Evolutionary conservation across 2,329 filamentous ascomycete species (phyloP), one percentile per base, ranked within the genome.

Genomic region (Sporothrix euskadiensis): DNA sequence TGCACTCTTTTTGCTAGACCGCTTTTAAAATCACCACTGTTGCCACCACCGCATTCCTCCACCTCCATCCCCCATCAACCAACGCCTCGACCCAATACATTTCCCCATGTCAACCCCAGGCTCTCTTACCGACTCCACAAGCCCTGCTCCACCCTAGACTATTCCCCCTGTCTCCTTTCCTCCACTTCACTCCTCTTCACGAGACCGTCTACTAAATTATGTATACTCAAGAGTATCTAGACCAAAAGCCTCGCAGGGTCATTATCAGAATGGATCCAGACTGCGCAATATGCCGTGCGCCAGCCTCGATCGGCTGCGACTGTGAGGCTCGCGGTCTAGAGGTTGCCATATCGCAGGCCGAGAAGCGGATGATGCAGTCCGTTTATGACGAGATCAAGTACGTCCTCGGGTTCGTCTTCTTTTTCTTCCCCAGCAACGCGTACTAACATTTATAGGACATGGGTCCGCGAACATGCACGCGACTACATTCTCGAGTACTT

Each of bases 401-500:
- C 77, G 76, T 84, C 77, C 49, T 71, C 69, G 72, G 59, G 70
- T 56, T 30, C 22, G 9, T 52, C 14, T 14, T 35, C 4, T 12
- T 7, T 39, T 6, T 44, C 52, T 32, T 71, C 52, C 16, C 6
- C 59, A 2, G 47, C 39, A 10, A 44, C 61, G 39, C 9, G n/a
- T n/a, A 47, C 39, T 66, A 47, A 66, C 41, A 30, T 8, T 5
- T 2, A 16, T 52, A 91, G 89, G 72, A 81, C 83, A 73, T 91
- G 89, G 89, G 90, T 91, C 73, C 86, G 88, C 74, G 84, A 83
- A 74, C 89, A 90, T 77, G 89, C 89, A 73, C 88, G 90, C 80
- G 89, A 91, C 79, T 91, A 90, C 78, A 90, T 91, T 78, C 85
- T 91, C 73, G 86, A 88, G 76, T 90, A 91, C 81, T 91, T 90